Percentiles rank a stretch among this genome's conserved stretches.
Evolutionary conservation across 108 stramenopile genomes (phyloP).

Genomic region (Skeletonema grethae): DNA sequence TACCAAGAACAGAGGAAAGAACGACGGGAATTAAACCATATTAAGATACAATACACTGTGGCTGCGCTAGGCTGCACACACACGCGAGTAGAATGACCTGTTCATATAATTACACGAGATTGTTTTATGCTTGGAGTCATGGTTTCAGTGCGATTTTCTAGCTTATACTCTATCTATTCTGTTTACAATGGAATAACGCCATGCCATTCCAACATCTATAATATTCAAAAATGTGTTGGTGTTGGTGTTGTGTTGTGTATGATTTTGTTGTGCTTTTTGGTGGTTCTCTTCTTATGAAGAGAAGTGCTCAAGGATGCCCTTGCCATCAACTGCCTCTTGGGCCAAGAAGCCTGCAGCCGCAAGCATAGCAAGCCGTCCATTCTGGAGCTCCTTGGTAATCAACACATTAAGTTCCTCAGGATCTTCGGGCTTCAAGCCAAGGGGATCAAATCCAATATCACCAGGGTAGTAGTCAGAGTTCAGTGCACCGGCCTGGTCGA

Average conservation of each 20-base stretch:
- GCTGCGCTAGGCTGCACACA: no score
- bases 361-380: conserved; percentile 92
- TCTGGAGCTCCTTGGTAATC: conserved; percentile 85
- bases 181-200: not conserved
- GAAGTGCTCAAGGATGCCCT: conserved; percentile 78
- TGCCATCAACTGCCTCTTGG: conserved; percentile 81
- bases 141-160: not conserved
- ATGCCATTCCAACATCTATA: not conserved
- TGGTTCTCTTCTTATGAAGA: not conserved
- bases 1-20: conserved; percentile 38
- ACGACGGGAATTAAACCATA: conserved; percentile 51
- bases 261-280: no score
- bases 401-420: conserved; percentile 62
- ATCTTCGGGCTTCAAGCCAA: conserved; percentile 76
- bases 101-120: no score
- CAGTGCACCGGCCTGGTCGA: conserved; percentile 53
- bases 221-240: conserved; percentile 10
- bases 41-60: not conserved
- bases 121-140: no score
- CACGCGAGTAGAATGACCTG: no score
- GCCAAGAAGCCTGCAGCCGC: conserved; percentile 86
- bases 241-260: not conserved
- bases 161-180: conserved; percentile 2
- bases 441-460: conserved; percentile 88
- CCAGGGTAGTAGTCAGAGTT: conserved; percentile 71